Base-by-base conservation (phyloP, 768 basidiomycete genomes). In the Lanmaoa pseudosensibilis region DNA sequence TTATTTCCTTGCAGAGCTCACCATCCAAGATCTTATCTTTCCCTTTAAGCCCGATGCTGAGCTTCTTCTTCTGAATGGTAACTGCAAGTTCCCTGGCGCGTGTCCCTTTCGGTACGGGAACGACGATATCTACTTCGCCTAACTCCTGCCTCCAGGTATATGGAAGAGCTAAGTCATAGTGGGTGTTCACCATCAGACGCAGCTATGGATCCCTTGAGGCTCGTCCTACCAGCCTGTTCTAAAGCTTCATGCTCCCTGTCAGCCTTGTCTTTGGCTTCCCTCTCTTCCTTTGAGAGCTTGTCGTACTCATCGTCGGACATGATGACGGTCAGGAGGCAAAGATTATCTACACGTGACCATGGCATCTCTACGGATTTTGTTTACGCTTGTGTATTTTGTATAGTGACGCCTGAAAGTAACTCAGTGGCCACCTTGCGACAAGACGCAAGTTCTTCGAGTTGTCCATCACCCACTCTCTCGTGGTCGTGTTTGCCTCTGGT, bases 71-170 rank as follows among this genome's bases (percentile, higher is more conserved):
- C 70, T 84, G 80, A 54, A 99, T 83, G 1, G 79, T 76, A 25
- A 99, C 80, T 33, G 67, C 67, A 27, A 98, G 81, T 54, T 96
- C 86, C 64, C 78, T 87, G 13, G 79, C 92, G 50, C 92, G 82
- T 5, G 94, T 96, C 16, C 94, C 96, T 56, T 87, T 83, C 6
- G 94, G 90, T 4, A 99, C 88, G 9, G 91, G 87, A 11, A 98
- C 77, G 13, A 81, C 77, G 50, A 99, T 74, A 59, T 96, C 91
- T 21, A 97, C 82, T 52, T 97, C 94, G 15, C 83, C 84, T 8
- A 99, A 80, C 64, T 94, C 86, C 69, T 99, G 97, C 46, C 75
- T 86, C 97, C 97, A 99, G 52, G 73, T 77, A 73, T 96, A 98
- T 6, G 97, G 97, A 59, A 99, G 77, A 18, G 85, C 92, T 94